Evolutionary conservation across 208 protist genomes (phyloP).

Genomic region (Acanthamoeba quina): DNA sequence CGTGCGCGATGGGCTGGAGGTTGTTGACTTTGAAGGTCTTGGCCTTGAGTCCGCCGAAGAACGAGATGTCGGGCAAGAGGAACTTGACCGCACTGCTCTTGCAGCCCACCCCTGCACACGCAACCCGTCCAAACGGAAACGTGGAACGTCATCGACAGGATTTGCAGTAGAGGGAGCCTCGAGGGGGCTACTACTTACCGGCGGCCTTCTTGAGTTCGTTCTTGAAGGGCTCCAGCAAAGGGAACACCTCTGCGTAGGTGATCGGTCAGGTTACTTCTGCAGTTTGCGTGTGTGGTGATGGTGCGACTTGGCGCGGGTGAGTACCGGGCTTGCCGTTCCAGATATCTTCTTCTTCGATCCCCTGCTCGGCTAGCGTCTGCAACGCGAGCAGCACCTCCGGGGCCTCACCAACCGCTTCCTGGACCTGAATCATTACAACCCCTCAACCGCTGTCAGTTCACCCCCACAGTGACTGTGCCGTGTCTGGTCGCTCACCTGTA

Average conservation of each 20-base stretch:
- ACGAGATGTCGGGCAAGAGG: not conserved
- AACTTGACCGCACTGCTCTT: slow-evolving; percentile 21
- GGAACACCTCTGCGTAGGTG: not conserved
- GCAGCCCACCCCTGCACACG: not conserved
- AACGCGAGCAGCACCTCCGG: not conserved
- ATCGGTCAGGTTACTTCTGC: not conserved
- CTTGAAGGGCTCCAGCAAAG: not conserved
- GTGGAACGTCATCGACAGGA: not conserved
- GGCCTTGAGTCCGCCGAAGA: not conserved
- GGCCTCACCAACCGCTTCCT: not conserved
- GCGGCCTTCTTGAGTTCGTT: not conserved
- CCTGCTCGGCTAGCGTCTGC: not conserved
- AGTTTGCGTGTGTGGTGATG: too few relatives aligned
- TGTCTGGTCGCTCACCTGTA: too few relatives aligned
- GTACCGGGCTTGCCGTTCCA: slow-evolving; percentile 1
- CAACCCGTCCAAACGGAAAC: not conserved
- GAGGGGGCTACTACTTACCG: not conserved
- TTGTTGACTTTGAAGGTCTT: slow-evolving; percentile 55
- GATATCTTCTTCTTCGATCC: not conserved
- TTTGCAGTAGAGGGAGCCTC: too few relatives aligned
- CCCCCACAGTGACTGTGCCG: too few relatives aligned
- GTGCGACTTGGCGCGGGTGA: too few relatives aligned
- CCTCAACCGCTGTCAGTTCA: too few relatives aligned
- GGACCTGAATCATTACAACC: too few relatives aligned
- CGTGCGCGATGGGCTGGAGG: not conserved